Percentiles rank a stretch among this genome's conserved stretches.
Conservation (phyloP, 306 rosid species). For the Malus sieversii region DNA sequence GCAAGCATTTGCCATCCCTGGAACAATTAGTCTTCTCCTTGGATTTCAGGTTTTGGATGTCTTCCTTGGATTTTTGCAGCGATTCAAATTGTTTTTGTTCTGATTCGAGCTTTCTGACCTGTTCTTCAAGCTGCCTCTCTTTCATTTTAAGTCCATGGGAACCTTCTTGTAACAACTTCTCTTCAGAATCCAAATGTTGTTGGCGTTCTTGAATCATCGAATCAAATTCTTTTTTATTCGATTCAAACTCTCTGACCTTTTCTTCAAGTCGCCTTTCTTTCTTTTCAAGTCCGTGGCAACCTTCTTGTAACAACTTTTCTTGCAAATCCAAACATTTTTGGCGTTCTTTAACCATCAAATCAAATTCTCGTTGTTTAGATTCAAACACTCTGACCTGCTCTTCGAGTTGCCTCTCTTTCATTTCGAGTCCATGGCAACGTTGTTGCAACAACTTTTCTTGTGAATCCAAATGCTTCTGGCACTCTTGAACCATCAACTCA, state of each 20-base stretch:
- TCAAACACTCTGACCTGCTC: neutral
- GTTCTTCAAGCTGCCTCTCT: slow-evolving; percentile 18
- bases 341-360: neutral
- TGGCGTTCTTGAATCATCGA: slow-evolving; percentile 24
- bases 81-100: slow-evolving; percentile 13
- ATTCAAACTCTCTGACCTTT: neutral
- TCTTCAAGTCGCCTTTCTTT: slow-evolving; percentile 4
- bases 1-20: slow-evolving; percentile 22
- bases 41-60: neutral
- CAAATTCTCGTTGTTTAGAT: neutral
- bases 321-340: too few species aligned
- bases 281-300: slow-evolving; percentile 1
- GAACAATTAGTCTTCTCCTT: slow-evolving; percentile 5
- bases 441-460: neutral
- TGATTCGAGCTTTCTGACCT: slow-evolving; percentile 18
- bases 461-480: neutral
- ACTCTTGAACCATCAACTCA: neutral
- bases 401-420: neutral
- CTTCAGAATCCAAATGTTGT: neutral
- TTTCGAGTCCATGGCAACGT: neutral
- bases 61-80: slow-evolving; percentile 3
- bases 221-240: neutral
- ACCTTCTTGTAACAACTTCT: neutral
- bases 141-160: slow-evolving; percentile 18
- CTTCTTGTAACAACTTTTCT: neutral